Base-by-base conservation (phyloP, 805 yeast genomes). In the Saturnispora ahearnii region DNA sequence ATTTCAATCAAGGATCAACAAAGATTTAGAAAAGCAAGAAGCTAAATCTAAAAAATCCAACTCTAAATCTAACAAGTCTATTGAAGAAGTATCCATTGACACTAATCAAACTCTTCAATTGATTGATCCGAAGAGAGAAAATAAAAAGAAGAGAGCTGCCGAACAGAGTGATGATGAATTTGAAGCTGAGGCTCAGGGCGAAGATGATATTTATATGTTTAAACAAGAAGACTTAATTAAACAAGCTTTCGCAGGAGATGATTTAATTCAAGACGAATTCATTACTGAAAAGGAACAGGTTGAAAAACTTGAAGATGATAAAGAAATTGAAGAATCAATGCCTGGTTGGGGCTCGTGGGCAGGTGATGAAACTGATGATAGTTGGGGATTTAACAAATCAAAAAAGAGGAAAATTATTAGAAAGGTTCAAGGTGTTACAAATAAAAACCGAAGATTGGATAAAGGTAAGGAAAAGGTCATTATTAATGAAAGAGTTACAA, bases 311-410 rank as follows among this genome's bases (percentile, higher is more conserved):
- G 97, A 91, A 65, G 97, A 81, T 51, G 97, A 91, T 66, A 51
- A 55, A 40, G 89, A 83, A 59, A 82, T 84, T 51, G 96, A 90
- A 62, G 69, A 84, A 44, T 84, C 96, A 0, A 68, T 90, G 47
- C 98, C 97, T 3, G 99, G 99, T 1, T 93, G 98, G 97, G 98
- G 98, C 44, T 86, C 84, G 41, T 93, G 99, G 99, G 85, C 91
- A 10, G 96, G 96, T 36, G 62, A 68, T 10, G 67, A 63, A 54
- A 50, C 33, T 6, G 56, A 55, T 30, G 53, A 47, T 44, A 51
- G 54, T 29, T 50, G 55, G 57, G 52, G 53, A 8, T 45, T 34
- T 8, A 49, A 67, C 60, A 51, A 62, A 57, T 70, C 71, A 53
- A 74, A 76, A 62, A 80, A 78, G 63, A 77, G 79, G 62, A 84